Evolutionary conservation across 176 grass and related monocot genomes (phyloP), one percentile per base, ranked within the genome.

Genomic region (Carex myosuroides): DNA sequence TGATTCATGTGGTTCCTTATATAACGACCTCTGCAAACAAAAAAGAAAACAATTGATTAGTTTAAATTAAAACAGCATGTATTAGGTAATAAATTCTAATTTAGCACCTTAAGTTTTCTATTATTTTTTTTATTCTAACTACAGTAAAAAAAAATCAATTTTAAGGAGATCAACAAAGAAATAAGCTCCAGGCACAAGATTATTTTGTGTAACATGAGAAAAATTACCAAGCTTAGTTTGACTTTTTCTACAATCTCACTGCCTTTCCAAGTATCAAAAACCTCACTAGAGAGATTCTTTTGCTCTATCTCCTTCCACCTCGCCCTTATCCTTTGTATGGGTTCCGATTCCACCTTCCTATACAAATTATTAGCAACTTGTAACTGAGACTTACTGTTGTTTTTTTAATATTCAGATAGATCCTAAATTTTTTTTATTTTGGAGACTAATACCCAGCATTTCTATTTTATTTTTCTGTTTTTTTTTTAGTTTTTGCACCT

Each of bases 241-340:
- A 94, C 61, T 87, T 94, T 98, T 59, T 94, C 84, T 32, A 94
- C 84, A 20, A 94, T 87, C 62, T 94, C 87, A 81, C 44, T 65
- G 85, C 87, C 87, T 71, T 58, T 88, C 55, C 76, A 90, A 64
- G 84, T 83, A 66, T 83, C 84, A 81, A 91, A 42, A 67, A 88
- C 82, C 58, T 90, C 89, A 66, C 70, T 91, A 1, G 89, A 90
- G 69, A 91, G 88, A 76, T 81, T 94, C 72, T 90, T 84, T 66
- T 87, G 84, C 79, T 98, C 92, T 60, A 91, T 85, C 79, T 93
- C 87, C 86, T 93, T 94, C 82, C 94, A 71, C 29, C 90, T 85
- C 33, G 65, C 87, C 86, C 90, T 91, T 85, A 94, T 76, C 85
- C 82, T 90, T 60, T 83, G 88, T 6, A 94, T 86, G 44, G 89